Evolutionary conservation across 2,329 filamentous ascomycete species (phyloP), one percentile per base, ranked within the genome.

Genomic region (Dothiorella sarmentorum): DNA sequence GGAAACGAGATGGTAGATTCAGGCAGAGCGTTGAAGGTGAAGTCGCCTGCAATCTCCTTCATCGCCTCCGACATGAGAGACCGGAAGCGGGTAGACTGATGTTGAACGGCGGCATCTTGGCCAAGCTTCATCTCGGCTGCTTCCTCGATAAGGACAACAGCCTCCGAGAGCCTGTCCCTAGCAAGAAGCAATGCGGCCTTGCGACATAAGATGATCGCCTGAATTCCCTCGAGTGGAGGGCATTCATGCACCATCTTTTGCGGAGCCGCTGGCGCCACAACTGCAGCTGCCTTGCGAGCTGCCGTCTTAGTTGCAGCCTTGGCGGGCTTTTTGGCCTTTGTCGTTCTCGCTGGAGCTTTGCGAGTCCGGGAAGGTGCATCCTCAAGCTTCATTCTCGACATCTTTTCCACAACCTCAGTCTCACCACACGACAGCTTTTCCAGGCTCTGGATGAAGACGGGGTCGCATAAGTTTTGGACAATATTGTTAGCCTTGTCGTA

Each of bases 1-100:
- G 92, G 91, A 61, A 93, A 88, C 0, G 91, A 95, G 24, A 97
- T 86, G 0, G 91, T 96, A 0, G 94, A 97, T 67, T 99, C 94
- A 44, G 93, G 90, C 15, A 97, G 82, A 9, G 93, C 89, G 17
- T 90, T 95, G 71, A 93, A 95, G 3, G 94, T 88, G 2, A 92
- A 87, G 71, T 96, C 90, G 4, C 83, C 82, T 11, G 86, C 82
- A 78, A 96, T 89, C 66, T 87, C 82, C 45, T 87, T 84, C 66
- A 88, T 79, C 62, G 86, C 88, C 70, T 88, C 82, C 15, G 84
- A 80, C 61, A 91, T 78, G 42, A 89, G 81, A 44, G 87, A 84
- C 56, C 85, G 85, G 18, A 88, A 89, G 59, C 83, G 84, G 10
- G 84, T 80, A 57, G 90, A 79, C 37, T 67, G 67, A 44, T 85